These are phyloP conservation scores for Aphanomyces stellatus DNA, from an alignment of 352 stramenopile species.

Conservation along the genomic window DNA sequence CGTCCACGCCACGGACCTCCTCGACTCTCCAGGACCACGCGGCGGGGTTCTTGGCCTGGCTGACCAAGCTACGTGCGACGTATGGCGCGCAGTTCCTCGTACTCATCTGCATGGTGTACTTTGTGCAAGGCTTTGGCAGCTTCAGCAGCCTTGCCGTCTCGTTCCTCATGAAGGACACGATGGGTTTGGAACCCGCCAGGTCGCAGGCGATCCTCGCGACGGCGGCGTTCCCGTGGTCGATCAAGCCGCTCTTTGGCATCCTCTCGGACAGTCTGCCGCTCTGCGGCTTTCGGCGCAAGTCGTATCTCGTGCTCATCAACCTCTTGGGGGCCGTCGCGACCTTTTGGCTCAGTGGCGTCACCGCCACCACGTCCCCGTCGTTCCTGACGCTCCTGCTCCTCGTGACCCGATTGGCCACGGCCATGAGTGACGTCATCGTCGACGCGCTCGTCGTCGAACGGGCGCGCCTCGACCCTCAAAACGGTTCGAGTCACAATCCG, in stretches of 20 bases:
- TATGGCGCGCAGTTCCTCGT: slow-evolving; percentile 63
- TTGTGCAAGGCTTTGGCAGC: slow-evolving; percentile 90
- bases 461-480: slow-evolving; percentile 75
- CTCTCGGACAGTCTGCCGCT: slow-evolving; percentile 92
- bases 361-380: slow-evolving; percentile 38
- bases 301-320: slow-evolving; percentile 90
- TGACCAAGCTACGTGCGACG: slow-evolving; percentile 39
- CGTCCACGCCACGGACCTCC: too few species aligned
- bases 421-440: slow-evolving; percentile 94
- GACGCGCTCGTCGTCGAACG: slow-evolving; percentile 95
- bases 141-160: slow-evolving; percentile 89
- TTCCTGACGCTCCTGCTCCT: slow-evolving; percentile 53
- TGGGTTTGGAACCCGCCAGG: slow-evolving; percentile 89
- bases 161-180: slow-evolving; percentile 96
- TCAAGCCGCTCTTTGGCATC: slow-evolving; percentile 96
- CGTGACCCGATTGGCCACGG: slow-evolving; percentile 81
- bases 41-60: slow-evolving; percentile 30
- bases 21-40: too few species aligned
- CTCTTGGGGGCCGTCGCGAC: slow-evolving; percentile 46
- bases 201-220: slow-evolving; percentile 89
- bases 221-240: slow-evolving; percentile 92
- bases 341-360: slow-evolving; percentile 50
- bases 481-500: slow-evolving; percentile 22
- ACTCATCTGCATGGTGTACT: slow-evolving; percentile 83
- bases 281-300: slow-evolving; percentile 91